Evolutionary conservation across 257 asterid genomes (phyloP).

Genomic region (Solanum dulcamara): DNA sequence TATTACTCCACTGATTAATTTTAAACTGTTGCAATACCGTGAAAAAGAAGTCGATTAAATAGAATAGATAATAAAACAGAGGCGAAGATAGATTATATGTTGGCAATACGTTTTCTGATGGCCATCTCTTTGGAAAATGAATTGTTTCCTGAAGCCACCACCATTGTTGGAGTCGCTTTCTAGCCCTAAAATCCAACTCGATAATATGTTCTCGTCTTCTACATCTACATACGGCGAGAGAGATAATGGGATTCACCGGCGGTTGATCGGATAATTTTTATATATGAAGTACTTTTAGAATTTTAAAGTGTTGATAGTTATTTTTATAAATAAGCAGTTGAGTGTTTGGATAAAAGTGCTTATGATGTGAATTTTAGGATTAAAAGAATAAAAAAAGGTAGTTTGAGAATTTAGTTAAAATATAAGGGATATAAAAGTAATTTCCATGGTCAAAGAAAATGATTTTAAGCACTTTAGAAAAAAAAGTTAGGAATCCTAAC

Average conservation of each 20-base stretch:
- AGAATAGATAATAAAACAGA: neutral
- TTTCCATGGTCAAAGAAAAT: no score
- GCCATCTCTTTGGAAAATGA: slow-evolving; percentile 77
- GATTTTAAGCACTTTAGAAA: no score
- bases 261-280: no score
- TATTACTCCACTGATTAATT: neutral
- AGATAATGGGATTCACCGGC: neutral
- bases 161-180: slow-evolving; percentile 29
- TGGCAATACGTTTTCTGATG: slow-evolving; percentile 66
- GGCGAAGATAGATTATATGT: slow-evolving; percentile 31
- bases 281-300: no score
- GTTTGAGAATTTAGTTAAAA: no score
- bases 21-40: neutral
- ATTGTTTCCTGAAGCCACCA: slow-evolving; percentile 60
- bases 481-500: no score
- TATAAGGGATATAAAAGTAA: no score
- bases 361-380: no score
- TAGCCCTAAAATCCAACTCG: neutral
- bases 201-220: neutral
- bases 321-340: no score
- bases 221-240: neutral
- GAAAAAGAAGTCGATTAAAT: neutral
- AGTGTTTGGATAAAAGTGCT: no score
- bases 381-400: no score
- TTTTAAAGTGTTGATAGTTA: no score